These are phyloP conservation scores for Fraxinus angustifolia DNA, from an alignment of 305 asterid genomes.

Conservation along the genomic window DNA sequence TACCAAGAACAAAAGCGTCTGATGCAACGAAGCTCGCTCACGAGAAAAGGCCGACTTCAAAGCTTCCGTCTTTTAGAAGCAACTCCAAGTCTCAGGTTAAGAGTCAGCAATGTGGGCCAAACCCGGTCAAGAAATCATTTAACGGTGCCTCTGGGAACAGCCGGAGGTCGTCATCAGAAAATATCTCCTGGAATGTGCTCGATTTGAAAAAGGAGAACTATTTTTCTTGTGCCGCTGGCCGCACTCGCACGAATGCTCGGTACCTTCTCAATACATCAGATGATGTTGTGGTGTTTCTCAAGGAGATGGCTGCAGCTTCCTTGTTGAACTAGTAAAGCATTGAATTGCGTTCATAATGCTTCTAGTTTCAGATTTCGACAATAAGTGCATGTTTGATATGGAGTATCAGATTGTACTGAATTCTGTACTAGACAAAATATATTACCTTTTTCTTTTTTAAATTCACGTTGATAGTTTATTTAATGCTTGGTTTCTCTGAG, in stretches of 20 bases:
- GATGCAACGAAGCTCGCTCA: conserved; percentile 40
- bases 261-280: conserved; percentile 60
- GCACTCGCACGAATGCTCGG: conserved; percentile 76
- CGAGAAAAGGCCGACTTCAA: conserved; percentile 45
- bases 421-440: not conserved
- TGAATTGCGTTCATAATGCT: conserved; percentile 11
- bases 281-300: conserved; percentile 63
- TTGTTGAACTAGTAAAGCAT: not conserved
- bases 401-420: not conserved
- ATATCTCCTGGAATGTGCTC: conserved; percentile 74
- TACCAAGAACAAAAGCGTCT: conserved; percentile 47
- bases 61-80: conserved; percentile 40
- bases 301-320: conserved; percentile 50
- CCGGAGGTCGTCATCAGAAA: conserved; percentile 48
- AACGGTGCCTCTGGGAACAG: conserved; percentile 24
- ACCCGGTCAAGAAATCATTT: conserved; percentile 38
- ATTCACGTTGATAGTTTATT: not conserved
- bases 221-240: conserved; percentile 82
- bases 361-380: not conserved
- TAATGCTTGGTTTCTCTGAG: not conserved
- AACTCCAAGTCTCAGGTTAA: conserved; percentile 42
- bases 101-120: conserved; percentile 28
- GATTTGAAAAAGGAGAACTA: conserved; percentile 91
- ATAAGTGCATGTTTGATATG: not conserved
- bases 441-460: not conserved